Percentiles rank a stretch among this genome's conserved stretches.
phyloP scores from a whole-genome alignment of 371 early-diverging fungal genomes.

The Lichtheimia corymbifera region DNA sequence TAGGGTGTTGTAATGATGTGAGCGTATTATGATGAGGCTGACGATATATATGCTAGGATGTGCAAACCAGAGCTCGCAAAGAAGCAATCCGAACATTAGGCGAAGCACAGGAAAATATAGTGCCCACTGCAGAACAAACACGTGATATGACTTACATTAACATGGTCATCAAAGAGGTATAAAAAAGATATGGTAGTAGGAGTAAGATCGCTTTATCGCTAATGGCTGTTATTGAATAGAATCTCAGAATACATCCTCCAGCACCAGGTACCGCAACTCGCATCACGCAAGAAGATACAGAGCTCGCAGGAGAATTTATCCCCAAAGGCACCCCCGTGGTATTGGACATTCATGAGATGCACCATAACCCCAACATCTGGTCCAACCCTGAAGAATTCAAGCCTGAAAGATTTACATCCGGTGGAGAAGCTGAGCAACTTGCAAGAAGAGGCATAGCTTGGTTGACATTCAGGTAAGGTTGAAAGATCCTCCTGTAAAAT shows the following conservation, averaged over 20 bases:
- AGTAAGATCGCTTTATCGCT: too few relatives aligned
- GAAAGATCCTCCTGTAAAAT: too few relatives aligned
- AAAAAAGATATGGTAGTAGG: too few relatives aligned
- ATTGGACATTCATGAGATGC: slow-evolving; percentile 15
- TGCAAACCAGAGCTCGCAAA: slow-evolving; percentile 21
- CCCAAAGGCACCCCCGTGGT: slow-evolving; percentile 16
- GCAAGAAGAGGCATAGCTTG: slow-evolving; percentile 7
- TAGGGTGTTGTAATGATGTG: not conserved
- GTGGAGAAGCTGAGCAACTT: slow-evolving; percentile 20
- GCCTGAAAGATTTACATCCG: slow-evolving; percentile 25
- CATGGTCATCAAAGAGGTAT: slow-evolving; percentile 25
- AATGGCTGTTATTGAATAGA: slow-evolving; percentile 22
- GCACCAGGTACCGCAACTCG: not conserved
- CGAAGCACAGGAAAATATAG: slow-evolving; percentile 19
- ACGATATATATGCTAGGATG: slow-evolving; percentile 2
- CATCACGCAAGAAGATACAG: slow-evolving; percentile 11
- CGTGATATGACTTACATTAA: slow-evolving; percentile 21
- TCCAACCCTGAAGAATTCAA: slow-evolving; percentile 16
- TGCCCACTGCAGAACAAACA: slow-evolving; percentile 21
- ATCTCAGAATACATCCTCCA: slow-evolving; percentile 27
- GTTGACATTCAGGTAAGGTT: slow-evolving; percentile 16
- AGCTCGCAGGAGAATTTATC: slow-evolving; percentile 14
- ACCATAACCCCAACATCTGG: slow-evolving; percentile 22
- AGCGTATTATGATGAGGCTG: not conserved
- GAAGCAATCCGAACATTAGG: slow-evolving; percentile 16